phyloP scores from a whole-genome alignment of 306 rosid species.

The Dryas octopetala region DNA sequence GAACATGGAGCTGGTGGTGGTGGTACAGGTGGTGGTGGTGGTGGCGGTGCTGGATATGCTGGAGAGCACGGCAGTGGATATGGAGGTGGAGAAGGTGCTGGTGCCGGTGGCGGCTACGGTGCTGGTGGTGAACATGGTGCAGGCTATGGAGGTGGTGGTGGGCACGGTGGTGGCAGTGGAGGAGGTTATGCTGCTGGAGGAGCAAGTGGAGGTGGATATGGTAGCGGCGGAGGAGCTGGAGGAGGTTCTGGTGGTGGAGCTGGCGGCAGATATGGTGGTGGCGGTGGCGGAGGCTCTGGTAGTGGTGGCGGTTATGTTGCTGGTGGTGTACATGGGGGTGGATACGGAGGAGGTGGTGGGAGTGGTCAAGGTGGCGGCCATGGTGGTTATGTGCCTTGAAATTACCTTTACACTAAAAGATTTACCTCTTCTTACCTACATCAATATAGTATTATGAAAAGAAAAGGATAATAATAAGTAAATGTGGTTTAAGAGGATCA shows the following conservation, averaged over 20 bases:
- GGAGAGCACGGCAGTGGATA: slow-evolving; percentile 19
- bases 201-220: slow-evolving; percentile 47
- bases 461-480: too few species aligned
- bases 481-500: too few species aligned
- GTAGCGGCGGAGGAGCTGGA: slow-evolving; percentile 34
- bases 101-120: slow-evolving; percentile 27
- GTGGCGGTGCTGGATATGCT: slow-evolving; percentile 4
- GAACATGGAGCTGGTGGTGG: slow-evolving; percentile 41
- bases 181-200: slow-evolving; percentile 32
- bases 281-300: slow-evolving; percentile 37
- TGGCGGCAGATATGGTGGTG: slow-evolving; percentile 21
- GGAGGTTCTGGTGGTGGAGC: slow-evolving; percentile 27
- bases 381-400: slow-evolving; percentile 50
- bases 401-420: neutral
- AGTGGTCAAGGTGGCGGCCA: slow-evolving; percentile 43
- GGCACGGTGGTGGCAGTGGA: slow-evolving; percentile 35
- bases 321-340: slow-evolving; percentile 50
- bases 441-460: neutral
- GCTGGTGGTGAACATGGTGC: slow-evolving; percentile 26
- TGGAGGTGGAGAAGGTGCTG: slow-evolving; percentile 22
- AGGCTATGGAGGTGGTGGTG: slow-evolving; percentile 19
- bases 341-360: slow-evolving; percentile 42
- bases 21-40: slow-evolving; percentile 28
- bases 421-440: slow-evolving; percentile 11
- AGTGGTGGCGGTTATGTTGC: slow-evolving; percentile 20